Conservation (phyloP, 371 early-diverging fungal genomes). For the Coemansia sp. region DNA sequence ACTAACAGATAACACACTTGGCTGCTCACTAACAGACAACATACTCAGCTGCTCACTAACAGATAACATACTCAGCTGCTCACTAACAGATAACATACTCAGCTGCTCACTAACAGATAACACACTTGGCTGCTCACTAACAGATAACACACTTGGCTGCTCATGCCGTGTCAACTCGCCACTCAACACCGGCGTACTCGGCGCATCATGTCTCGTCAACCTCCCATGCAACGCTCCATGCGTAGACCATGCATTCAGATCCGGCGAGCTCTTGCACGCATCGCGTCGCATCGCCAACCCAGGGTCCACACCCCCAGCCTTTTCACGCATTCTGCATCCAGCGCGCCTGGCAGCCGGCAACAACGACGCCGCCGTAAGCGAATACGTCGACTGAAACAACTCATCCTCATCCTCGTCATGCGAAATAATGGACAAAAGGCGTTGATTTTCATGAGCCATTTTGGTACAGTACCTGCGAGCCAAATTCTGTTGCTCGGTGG, state of each 20-base stretch:
- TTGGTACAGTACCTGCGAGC: constrained; percentile 21
- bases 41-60: background rate
- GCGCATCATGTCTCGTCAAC: background rate
- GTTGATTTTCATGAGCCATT: constrained; percentile 14
- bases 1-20: background rate
- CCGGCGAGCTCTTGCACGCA: constrained; percentile 7
- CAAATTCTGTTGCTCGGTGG: constrained; percentile 8
- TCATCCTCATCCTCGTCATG: constrained; percentile 5
- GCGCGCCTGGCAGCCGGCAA: constrained; percentile 12
- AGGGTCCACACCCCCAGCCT: background rate
- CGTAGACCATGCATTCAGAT: background rate
- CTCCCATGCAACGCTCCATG: background rate
- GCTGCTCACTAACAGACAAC: background rate
- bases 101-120: background rate
- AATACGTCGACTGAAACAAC: constrained; percentile 20
- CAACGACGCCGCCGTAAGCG: constrained; percentile 17
- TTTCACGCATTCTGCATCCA: background rate
- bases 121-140: background rate
- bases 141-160: background rate
- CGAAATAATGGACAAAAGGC: background rate
- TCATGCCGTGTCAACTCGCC: background rate
- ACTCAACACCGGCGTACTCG: background rate
- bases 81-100: background rate
- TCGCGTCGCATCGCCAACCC: background rate
- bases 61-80: background rate